phyloP scores from a whole-genome alignment of 345 rosid species.

The Psidium guajava region DNA sequence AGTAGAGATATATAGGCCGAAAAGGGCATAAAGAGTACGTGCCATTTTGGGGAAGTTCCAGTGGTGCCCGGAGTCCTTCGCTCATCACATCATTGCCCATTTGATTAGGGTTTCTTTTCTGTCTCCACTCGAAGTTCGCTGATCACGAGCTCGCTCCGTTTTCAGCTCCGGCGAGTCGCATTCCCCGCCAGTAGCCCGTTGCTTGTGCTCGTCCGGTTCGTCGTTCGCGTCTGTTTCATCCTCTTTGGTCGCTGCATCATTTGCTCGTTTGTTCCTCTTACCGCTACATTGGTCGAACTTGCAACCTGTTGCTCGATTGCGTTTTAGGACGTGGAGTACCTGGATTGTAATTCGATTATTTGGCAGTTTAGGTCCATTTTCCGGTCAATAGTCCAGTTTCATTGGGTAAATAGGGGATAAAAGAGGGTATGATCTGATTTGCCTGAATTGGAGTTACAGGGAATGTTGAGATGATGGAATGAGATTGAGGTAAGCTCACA shows the following conservation, averaged over 20 bases:
- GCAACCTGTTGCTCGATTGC: background rate
- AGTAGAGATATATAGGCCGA: accelerated
- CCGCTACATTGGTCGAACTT: background rate
- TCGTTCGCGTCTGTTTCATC: background rate
- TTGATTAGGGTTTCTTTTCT: background rate
- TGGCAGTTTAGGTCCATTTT: background rate
- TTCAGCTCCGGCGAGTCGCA: background rate
- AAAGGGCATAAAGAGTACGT: accelerated
- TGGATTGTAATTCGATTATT: background rate
- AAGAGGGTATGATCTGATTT: background rate
- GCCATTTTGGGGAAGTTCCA: background rate
- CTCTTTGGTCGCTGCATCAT: background rate
- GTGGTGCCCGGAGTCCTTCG: background rate
- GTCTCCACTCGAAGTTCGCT: background rate
- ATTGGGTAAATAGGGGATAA: background rate
- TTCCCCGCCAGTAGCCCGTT: background rate
- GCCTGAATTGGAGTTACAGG: background rate
- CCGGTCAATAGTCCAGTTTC: background rate
- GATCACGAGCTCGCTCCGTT: background rate
- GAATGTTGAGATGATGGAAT: background rate
- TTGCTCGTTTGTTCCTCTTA: background rate
- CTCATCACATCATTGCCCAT: background rate
- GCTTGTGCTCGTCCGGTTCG: background rate
- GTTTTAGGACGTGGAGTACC: background rate
- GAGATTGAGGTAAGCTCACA: background rate